Percentiles rank a stretch among this genome's conserved stretches.
These are phyloP conservation scores for Cornus florida DNA, from an alignment of 148 eudicot genomes.

Conservation along the genomic window DNA sequence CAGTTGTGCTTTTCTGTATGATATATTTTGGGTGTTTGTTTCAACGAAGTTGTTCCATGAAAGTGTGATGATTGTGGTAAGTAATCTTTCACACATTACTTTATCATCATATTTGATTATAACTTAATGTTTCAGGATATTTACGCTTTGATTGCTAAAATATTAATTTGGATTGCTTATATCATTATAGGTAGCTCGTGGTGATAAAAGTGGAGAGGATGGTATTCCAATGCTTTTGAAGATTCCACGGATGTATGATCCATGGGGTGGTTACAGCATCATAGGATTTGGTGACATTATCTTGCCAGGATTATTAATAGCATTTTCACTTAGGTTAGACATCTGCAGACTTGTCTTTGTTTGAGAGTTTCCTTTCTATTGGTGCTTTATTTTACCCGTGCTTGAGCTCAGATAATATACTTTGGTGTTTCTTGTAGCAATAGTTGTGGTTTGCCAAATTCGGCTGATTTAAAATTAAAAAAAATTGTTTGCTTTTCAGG, in stretches of 20 bases:
- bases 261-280: slow-evolving; percentile 93
- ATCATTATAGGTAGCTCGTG: slow-evolving; percentile 70
- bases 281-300: slow-evolving; percentile 86
- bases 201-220: slow-evolving; percentile 82
- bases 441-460: not conserved
- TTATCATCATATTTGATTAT: not conserved
- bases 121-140: not conserved
- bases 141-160: not conserved
- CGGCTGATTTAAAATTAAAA: too few species aligned
- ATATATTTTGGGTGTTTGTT: slow-evolving; percentile 84
- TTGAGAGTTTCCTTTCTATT: not conserved
- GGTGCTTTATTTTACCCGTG: too few species aligned
- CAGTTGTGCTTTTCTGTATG: slow-evolving; percentile 74
- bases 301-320: slow-evolving; percentile 72
- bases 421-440: not conserved
- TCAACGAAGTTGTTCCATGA: slow-evolving; percentile 73
- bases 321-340: slow-evolving; percentile 67
- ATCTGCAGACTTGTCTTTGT: not conserved
- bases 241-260: slow-evolving; percentile 81
- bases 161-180: slow-evolving; percentile 1
- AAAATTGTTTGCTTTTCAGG: not conserved
- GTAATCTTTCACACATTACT: slow-evolving; percentile 22
- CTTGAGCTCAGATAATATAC: too few species aligned
- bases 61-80: slow-evolving; percentile 93
- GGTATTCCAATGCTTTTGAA: slow-evolving; percentile 91